Conservation (phyloP, 805 yeast species). For the Metschnikowia anglica region DNA sequence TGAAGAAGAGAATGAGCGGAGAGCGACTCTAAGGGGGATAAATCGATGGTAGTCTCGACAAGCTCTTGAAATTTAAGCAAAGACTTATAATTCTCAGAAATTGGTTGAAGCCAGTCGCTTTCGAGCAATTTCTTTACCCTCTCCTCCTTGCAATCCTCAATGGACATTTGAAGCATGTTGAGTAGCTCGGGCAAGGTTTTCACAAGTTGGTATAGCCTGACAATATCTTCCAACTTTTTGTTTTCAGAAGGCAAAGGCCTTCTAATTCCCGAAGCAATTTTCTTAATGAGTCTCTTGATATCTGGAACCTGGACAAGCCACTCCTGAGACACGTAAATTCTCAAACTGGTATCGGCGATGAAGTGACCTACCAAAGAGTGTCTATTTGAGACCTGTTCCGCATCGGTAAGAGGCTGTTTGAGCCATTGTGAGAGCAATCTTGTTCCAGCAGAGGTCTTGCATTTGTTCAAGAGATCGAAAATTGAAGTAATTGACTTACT, state of each 20-base stretch:
- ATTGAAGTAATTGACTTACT: constrained; percentile 47
- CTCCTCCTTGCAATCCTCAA: constrained; percentile 32
- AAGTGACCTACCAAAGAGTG: constrained; percentile 74
- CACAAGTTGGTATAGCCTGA: constrained; percentile 80
- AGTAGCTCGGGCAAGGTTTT: constrained; percentile 67
- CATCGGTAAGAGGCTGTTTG: constrained; percentile 85
- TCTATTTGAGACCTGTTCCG: constrained; percentile 58
- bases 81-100: constrained; percentile 49
- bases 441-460: constrained; percentile 88
- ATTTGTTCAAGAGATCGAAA: constrained; percentile 81
- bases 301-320: constrained; percentile 79
- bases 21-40: constrained; percentile 70
- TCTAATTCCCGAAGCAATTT: constrained; percentile 43
- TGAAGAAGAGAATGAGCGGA: constrained; percentile 31
- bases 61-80: constrained; percentile 73
- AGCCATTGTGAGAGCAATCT: constrained; percentile 90
- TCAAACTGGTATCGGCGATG: constrained; percentile 64
- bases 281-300: constrained; percentile 69
- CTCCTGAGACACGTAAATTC: constrained; percentile 65
- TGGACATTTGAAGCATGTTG: constrained; percentile 47
- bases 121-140: constrained; percentile 40
- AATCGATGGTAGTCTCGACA: constrained; percentile 89
- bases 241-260: constrained; percentile 35
- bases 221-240: constrained; percentile 83
- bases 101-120: constrained; percentile 56